These are phyloP conservation scores for Ogataea pignaliae DNA, from an alignment of 805 yeast species.

Conservation along the genomic window DNA sequence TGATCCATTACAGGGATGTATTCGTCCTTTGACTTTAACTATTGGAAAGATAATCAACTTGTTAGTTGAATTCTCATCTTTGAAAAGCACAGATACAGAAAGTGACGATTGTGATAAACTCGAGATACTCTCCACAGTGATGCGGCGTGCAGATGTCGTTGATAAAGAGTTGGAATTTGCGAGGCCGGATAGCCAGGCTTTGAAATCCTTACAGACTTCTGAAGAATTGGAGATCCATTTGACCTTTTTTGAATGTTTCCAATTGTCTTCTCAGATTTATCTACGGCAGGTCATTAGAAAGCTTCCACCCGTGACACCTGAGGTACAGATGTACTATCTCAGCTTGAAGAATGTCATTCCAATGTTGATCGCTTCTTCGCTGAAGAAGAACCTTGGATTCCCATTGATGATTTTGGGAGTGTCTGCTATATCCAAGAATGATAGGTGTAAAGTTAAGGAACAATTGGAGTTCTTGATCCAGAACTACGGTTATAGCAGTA, in stretches of 20 bases:
- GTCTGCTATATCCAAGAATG: slow-evolving; percentile 23
- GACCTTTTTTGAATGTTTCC: slow-evolving; percentile 33
- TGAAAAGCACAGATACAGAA: slow-evolving; percentile 7
- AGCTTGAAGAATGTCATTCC: slow-evolving; percentile 15
- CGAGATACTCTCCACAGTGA: slow-evolving; percentile 13
- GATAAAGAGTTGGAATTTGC: slow-evolving; percentile 15
- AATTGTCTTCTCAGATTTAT: slow-evolving; percentile 24
- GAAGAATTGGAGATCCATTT: slow-evolving; percentile 28
- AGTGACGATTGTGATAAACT: slow-evolving; percentile 19
- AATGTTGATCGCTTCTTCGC: slow-evolving; percentile 9
- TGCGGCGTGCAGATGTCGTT: slow-evolving; percentile 12
- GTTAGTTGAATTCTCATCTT: slow-evolving; percentile 18
- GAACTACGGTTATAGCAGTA: slow-evolving; percentile 27
- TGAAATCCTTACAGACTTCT: slow-evolving; percentile 13
- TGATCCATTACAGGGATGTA: slow-evolving; percentile 41
- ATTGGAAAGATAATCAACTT: slow-evolving; percentile 36
- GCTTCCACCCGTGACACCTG: slow-evolving; percentile 25
- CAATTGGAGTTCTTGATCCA: slow-evolving; percentile 28
- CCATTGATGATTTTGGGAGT: slow-evolving; percentile 37
- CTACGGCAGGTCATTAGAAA: slow-evolving; percentile 21
- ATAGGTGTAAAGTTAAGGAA: slow-evolving; percentile 22
- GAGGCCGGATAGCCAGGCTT: slow-evolving; percentile 17
- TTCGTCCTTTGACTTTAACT: slow-evolving; percentile 32
- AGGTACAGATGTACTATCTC: slow-evolving; percentile 17
- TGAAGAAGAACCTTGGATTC: slow-evolving; percentile 30